phyloP scores from a whole-genome alignment of 306 rosid genomes.

The Luffa acutangula region DNA sequence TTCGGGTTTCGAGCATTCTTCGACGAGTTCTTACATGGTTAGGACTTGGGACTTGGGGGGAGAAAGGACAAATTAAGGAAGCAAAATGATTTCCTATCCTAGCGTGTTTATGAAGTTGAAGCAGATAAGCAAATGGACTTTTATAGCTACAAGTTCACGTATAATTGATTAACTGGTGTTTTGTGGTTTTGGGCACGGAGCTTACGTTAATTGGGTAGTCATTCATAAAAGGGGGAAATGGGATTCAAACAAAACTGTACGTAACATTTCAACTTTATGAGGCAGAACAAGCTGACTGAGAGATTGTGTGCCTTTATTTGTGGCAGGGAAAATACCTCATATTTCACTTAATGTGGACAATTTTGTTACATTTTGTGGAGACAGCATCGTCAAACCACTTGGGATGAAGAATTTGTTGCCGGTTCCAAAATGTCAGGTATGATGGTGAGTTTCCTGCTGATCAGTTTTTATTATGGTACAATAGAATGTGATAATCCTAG shows the following conservation, averaged over 20 bases:
- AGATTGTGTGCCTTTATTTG: conserved; percentile 9
- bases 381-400: conserved; percentile 6
- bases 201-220: neutral
- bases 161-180: neutral
- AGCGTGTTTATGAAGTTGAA: neutral
- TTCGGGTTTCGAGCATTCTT: neutral
- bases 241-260: neutral
- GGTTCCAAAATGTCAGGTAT: conserved; percentile 62
- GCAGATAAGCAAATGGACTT: neutral
- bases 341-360: conserved; percentile 31
- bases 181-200: neutral
- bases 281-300: neutral
- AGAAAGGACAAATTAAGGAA: neutral
- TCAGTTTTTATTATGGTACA: neutral
- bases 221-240: neutral
- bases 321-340: conserved; percentile 45
- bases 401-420: conserved; percentile 19
- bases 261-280: neutral
- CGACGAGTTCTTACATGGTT: neutral
- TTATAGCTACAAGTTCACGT: neutral
- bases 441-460: conserved; percentile 57
- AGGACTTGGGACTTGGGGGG: neutral
- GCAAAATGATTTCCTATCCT: neutral
- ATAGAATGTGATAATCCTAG: neutral
- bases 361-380: conserved; percentile 22